Base-by-base conservation (phyloP, 2,329 filamentous ascomycete genomes). In the Penicillium frequentans region DNA sequence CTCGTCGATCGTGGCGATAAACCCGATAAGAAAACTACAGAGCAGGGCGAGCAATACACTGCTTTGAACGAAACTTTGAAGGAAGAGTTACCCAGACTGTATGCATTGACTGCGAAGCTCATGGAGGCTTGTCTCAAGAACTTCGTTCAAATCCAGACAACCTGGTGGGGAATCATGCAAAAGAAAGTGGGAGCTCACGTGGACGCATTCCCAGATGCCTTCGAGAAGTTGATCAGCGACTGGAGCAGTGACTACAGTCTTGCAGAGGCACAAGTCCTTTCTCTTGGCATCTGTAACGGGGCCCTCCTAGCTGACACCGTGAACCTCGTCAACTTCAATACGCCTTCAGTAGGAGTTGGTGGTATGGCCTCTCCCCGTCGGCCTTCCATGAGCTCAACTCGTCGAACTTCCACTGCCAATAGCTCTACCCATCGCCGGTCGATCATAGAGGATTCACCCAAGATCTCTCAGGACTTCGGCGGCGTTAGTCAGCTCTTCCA, bases 21-120 rank as follows among this genome's bases (percentile, higher is more conserved):
- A 65, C 82, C 91, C 13, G 93, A 98, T 72, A 89, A 91, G 68
- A 95, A 93, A 72, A 88, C 93, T 4, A 81, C 85, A 16, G 91
- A 96, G 65, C 85, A 90, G 39, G 91, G 92, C 21, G 91, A 96
- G 68, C 89, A 96, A 70, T 99, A 96, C 73, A 84, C 90, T 42
- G 91, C 92, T 8, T 81, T 99, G 58, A 98, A 98, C 70, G 91
- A 96, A 61, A 91, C 93, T 0, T 81, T 98, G 58, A 97, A 96
- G 75, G 89, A 93, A 64, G 93, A 98, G 71, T 82, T 99, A 47
- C 93, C 93, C 1, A 88, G 88, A 70, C 82, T 99, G 16, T 96
- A 95, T 51, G 77, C 80, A 8, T 78, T 95, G 61, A 97, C 93
- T 1, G 90, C 91, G 60, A 90, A 88, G 66, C 80, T 97, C 59